Conservation (phyloP, 495 filamentous ascomycete species). For the Parathielavia appendiculata region DNA sequence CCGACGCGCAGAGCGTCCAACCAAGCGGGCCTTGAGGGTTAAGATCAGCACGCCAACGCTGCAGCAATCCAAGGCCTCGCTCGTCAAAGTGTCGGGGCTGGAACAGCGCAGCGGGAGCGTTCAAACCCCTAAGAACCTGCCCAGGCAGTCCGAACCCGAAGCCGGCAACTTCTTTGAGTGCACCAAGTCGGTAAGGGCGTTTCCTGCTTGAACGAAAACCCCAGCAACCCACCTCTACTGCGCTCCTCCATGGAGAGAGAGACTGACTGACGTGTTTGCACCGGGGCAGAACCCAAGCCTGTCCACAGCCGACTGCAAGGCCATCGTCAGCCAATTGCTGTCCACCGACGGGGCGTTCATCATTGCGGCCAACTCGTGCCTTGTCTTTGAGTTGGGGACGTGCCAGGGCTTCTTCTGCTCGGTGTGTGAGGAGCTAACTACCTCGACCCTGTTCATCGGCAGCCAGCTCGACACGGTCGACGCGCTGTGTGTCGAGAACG, state of each 20-base stretch:
- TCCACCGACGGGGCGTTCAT: constrained; percentile 31
- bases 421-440: constrained; percentile 34
- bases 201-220: not conserved
- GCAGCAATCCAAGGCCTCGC: constrained; percentile 22
- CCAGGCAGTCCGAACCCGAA: constrained; percentile 14
- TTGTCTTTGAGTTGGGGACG: constrained; percentile 34
- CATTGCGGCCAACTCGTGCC: constrained; percentile 36
- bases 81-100: constrained; percentile 25
- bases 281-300: constrained; percentile 29
- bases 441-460: constrained; percentile 38
- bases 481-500: constrained; percentile 34
- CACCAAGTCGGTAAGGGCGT: constrained; percentile 31
- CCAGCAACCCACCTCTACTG: not conserved
- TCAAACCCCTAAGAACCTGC: constrained; percentile 16
- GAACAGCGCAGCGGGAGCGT: constrained; percentile 24
- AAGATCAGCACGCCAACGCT: constrained; percentile 22
- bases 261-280: not conserved
- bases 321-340: constrained; percentile 32
- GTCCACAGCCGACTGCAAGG: constrained; percentile 31
- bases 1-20: constrained; percentile 4
- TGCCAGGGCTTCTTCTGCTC: constrained; percentile 45
- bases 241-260: not conserved
- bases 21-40: not conserved
- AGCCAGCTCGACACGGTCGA: constrained; percentile 36
- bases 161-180: constrained; percentile 39